Conservation (phyloP, 306 rosid species). For the Castanea crenata region DNA sequence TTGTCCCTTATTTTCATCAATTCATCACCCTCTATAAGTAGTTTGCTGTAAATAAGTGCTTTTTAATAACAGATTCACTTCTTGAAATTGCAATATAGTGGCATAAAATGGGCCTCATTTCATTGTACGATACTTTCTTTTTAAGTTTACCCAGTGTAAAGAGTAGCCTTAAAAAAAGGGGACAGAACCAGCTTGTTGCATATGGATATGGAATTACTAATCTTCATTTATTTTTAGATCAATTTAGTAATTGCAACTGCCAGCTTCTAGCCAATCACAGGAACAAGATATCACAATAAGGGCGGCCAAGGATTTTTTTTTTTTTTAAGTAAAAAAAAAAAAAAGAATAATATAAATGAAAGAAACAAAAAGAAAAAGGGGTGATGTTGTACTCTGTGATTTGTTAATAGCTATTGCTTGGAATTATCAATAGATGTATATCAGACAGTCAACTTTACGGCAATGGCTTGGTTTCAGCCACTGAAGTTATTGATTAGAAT, state of each 20-base stretch:
- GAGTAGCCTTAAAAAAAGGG: no score
- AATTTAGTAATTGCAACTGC: not conserved
- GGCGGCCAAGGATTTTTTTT: not conserved
- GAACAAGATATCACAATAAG: not conserved
- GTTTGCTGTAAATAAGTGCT: no score
- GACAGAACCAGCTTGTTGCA: not conserved
- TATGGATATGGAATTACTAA: not conserved
- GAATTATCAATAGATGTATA: not conserved
- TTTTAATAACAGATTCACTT: no score
- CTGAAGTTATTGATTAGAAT: no score
- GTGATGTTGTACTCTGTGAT: not conserved
- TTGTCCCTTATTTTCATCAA: no score
- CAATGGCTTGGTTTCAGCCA: not conserved
- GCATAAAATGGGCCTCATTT: no score
- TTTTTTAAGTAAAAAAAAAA: not conserved
- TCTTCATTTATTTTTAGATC: not conserved
- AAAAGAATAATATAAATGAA: not conserved
- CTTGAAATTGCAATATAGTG: no score
- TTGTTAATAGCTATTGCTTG: not conserved
- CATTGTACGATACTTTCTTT: no score
- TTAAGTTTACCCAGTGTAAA: no score
- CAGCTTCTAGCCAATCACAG: not conserved
- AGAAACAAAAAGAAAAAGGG: not conserved
- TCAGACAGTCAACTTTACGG: not conserved
- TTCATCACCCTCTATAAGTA: no score